A percentile compares a stretch with the other conserved stretches of the same genome.
Conservation (phyloP, 2,329 filamentous ascomycete genomes). For the Fusarium armeniacum region DNA sequence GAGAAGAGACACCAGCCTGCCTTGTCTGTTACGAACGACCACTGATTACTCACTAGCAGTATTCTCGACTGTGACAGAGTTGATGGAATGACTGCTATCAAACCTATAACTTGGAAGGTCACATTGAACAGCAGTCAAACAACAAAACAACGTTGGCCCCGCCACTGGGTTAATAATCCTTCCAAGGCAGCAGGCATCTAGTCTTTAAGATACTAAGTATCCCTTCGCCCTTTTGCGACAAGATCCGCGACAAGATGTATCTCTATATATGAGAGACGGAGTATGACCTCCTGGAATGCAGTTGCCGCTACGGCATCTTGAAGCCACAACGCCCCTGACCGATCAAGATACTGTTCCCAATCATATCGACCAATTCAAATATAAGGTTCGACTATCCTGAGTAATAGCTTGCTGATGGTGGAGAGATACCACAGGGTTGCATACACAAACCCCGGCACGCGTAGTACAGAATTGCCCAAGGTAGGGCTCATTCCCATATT, state of each 20-base stretch:
- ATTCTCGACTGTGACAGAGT: background rate
- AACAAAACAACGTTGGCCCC: background rate
- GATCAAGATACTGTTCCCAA: constrained; percentile 11
- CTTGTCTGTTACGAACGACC: background rate
- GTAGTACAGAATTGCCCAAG: constrained; percentile 27
- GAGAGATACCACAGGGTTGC: constrained; percentile 33
- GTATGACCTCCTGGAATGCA: constrained; percentile 4
- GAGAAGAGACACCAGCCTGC: constrained; percentile 22
- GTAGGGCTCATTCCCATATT: constrained; percentile 36
- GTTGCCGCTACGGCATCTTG: background rate
- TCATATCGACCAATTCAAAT: constrained; percentile 25
- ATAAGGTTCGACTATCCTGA: constrained; percentile 34
- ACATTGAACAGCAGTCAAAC: background rate
- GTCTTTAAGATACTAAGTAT: background rate
- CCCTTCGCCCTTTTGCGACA: background rate
- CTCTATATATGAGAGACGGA: constrained; percentile 1
- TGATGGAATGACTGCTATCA: background rate
- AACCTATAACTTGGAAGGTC: background rate
- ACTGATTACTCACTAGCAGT: background rate
- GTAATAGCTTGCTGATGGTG: constrained; percentile 30
- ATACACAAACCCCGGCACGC: constrained; percentile 26
- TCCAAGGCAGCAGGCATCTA: background rate
- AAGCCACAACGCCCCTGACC: background rate
- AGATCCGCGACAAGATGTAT: constrained; percentile 7
- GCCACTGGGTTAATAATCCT: too few relatives aligned